Evolutionary conservation across 352 stramenopile genomes (phyloP).

Genomic region (Globisporangium cylindrosporum): DNA sequence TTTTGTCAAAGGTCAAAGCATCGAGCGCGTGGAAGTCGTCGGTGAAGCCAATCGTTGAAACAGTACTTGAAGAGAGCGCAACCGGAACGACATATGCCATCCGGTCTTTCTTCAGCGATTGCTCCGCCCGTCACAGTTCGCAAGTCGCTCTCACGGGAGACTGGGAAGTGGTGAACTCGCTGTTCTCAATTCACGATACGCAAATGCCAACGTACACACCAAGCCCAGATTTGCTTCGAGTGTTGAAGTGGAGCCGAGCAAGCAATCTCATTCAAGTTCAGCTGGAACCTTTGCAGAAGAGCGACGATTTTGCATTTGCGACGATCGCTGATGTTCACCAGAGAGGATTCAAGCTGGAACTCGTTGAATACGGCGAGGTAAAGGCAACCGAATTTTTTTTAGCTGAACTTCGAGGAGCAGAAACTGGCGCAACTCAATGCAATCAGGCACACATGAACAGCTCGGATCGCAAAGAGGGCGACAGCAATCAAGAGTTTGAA

Average conservation of each 20-base stretch:
- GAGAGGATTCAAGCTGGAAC: slow-evolving; percentile 3
- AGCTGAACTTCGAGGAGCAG: neutral
- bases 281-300: slow-evolving; percentile 1
- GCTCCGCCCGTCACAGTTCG: neutral
- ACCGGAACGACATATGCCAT: neutral
- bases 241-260: neutral
- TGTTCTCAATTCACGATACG: neutral
- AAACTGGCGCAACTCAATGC: neutral
- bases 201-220: neutral
- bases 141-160: neutral
- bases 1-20: slow-evolving; percentile 41
- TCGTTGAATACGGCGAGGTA: slow-evolving; percentile 4
- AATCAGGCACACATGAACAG: neutral
- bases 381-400: neutral
- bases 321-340: neutral
- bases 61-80: neutral
- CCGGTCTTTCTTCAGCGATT: neutral
- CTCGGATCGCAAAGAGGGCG: neutral
- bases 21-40: slow-evolving; percentile 7
- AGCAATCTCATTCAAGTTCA: slow-evolving; percentile 10
- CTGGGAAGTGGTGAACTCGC: slow-evolving; percentile 4
- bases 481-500: neutral
- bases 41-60: neutral
- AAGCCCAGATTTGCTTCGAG: neutral
- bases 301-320: neutral